Conservation (phyloP, 148 eudicot genomes). For the Spergularia marina region DNA sequence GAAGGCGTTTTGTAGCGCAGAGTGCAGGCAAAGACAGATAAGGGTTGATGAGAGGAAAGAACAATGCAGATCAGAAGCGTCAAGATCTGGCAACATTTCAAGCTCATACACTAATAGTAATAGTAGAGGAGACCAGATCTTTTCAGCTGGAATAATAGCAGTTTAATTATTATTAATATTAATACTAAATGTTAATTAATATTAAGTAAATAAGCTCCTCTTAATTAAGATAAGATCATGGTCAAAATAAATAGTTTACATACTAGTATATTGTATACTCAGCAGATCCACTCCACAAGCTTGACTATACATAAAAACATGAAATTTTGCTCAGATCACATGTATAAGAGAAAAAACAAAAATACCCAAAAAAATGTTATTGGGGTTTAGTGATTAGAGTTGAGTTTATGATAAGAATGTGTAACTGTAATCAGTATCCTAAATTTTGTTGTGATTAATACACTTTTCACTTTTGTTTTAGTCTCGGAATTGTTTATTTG, state of each 20-base stretch:
- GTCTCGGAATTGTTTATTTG: too few species aligned
- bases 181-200: neutral
- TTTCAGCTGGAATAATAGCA: slow-evolving; percentile 57
- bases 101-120: slow-evolving; percentile 30
- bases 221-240: slow-evolving; percentile 1
- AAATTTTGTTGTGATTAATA: slow-evolving; percentile 22
- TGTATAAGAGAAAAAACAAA: neutral
- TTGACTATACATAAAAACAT: neutral
- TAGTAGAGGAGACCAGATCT: slow-evolving; percentile 32
- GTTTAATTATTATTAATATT: slow-evolving; percentile 21
- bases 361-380: slow-evolving; percentile 6
- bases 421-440: slow-evolving; percentile 22
- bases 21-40: slow-evolving; percentile 70
- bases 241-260: neutral
- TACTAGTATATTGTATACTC: neutral
- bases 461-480: too few species aligned
- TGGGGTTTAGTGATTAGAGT: neutral
- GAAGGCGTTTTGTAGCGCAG: slow-evolving; percentile 83
- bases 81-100: slow-evolving; percentile 41
- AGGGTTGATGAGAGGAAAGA: slow-evolving; percentile 57
- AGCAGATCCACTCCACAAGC: too few species aligned
- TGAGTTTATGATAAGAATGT: slow-evolving; percentile 18
- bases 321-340: slow-evolving; percentile 24
- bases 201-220: neutral
- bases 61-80: slow-evolving; percentile 44